Evolutionary conservation across 2,329 filamentous ascomycete species (phyloP), one percentile per base, ranked within the genome.

Genomic region (Penicillium expansum): DNA sequence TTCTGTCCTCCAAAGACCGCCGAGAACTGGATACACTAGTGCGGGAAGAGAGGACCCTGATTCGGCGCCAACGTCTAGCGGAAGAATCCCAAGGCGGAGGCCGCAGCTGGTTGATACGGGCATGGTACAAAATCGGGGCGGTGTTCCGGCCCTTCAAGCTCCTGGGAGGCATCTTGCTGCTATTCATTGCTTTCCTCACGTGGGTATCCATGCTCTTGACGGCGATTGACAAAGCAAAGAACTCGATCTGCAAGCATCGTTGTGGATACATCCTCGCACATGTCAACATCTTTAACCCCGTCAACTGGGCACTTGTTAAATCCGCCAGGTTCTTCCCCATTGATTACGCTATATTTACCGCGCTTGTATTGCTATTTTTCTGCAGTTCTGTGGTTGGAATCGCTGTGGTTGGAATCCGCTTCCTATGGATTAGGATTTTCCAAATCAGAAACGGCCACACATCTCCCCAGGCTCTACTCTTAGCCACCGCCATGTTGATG

Each of bases 171-270:
- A 79, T 97, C 48, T 65, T 96, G 0, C 78, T 97, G 3, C 81
- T 97, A 32, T 63, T 91, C 1, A 72, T 96, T 22, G 82, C 90
- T 0, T 75, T 96, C 14, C 64, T 96, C 41, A 83, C 95, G 64
- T 96, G 91, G 83, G 83, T 88, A 9, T 96, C 91, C 13, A 97
- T 99, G 91, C 83, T 97, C 65, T 89, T 97, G 71, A 97, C 93
- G 0, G 89, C 87, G 64, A 92, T 97, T 69, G 94, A 99, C 83
- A 97, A 97, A 79, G 91, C 92, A 35, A 92, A 89, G 74, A 97
- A 97, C 78, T 97, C 92, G 4, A 79, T 95, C 61, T 99, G 94
- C 83, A 93, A 94, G 73, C 80, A 86, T 57, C 87, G 86, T 66
- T 99, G 94, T 71, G 94, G 94, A 60, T 99, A 97, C 76, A 90